These are phyloP conservation scores for Croton laevigatus DNA, from an alignment of 441 rosid species.

Conservation along the genomic window DNA sequence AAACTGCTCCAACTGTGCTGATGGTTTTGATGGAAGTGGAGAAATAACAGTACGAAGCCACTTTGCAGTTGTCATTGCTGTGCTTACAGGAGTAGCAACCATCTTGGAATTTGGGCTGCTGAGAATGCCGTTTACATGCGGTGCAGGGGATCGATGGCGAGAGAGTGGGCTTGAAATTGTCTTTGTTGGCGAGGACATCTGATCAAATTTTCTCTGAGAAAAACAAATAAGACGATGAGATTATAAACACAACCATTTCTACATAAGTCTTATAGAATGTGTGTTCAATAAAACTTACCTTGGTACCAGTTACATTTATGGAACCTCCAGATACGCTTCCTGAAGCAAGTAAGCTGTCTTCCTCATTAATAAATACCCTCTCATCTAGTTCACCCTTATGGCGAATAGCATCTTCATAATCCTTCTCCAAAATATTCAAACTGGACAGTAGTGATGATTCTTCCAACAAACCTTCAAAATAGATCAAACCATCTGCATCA, in stretches of 20 bases:
- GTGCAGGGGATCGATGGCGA: constrained; percentile 67
- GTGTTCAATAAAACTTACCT: constrained; percentile 40
- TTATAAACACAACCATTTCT: neutral
- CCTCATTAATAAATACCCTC: constrained; percentile 78
- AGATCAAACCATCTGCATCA: constrained; percentile 76
- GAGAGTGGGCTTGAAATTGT: constrained; percentile 74
- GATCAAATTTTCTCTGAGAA: constrained; percentile 70
- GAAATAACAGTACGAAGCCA: constrained; percentile 89
- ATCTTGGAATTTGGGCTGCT: constrained; percentile 47
- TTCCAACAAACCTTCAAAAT: constrained; percentile 78
- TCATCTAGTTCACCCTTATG: constrained; percentile 77
- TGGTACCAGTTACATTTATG: constrained; percentile 49
- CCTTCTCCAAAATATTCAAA: constrained; percentile 63
- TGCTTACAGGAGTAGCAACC: constrained; percentile 81
- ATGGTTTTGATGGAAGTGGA: constrained; percentile 75
- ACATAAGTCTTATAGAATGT: neutral
- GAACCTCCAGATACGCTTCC: constrained; percentile 79
- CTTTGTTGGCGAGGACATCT: constrained; percentile 75
- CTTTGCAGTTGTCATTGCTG: constrained; percentile 97
- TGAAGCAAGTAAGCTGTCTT: constrained; percentile 76
- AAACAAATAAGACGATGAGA: constrained; percentile 1
- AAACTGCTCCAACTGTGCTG: constrained; percentile 65
- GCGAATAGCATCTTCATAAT: constrained; percentile 61
- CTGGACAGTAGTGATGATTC: constrained; percentile 60
- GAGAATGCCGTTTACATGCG: constrained; percentile 51